Percentiles rank a stretch among this genome's conserved stretches.
phyloP scores from a whole-genome alignment of 768 basidiomycete species.

The Tubosaeta sp. region DNA sequence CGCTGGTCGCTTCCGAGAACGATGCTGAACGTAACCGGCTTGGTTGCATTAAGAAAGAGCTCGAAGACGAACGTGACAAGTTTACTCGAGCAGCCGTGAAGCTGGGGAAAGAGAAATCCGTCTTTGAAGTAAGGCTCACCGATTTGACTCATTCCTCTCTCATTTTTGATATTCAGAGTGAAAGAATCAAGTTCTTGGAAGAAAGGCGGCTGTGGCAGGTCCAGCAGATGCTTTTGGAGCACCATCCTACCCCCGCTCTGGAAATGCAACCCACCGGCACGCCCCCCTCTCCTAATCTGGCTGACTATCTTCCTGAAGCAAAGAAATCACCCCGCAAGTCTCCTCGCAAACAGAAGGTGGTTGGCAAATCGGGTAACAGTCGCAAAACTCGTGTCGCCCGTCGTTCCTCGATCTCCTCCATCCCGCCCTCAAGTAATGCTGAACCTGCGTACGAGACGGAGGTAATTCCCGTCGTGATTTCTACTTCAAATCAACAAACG shows the following conservation, averaged over 20 bases:
- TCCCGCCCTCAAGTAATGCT: constrained; percentile 31
- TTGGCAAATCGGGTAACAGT: constrained; percentile 42
- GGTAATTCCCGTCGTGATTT: constrained; percentile 34
- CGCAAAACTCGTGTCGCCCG: constrained; percentile 46
- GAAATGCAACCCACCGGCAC: constrained; percentile 22
- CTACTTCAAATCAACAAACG: constrained; percentile 26
- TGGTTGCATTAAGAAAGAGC: constrained; percentile 47
- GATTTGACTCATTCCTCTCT: background rate
- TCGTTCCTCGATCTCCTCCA: constrained; percentile 41
- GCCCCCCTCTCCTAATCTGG: constrained; percentile 19
- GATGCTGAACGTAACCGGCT: constrained; percentile 56
- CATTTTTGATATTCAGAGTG: constrained; percentile 42
- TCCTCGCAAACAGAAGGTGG: constrained; percentile 41
- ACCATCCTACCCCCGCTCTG: constrained; percentile 38
- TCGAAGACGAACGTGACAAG: constrained; percentile 61
- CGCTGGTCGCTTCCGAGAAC: constrained; percentile 47
- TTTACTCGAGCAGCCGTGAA: constrained; percentile 61
- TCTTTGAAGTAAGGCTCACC: constrained; percentile 52
- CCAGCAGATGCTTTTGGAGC: constrained; percentile 55
- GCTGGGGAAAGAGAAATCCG: constrained; percentile 60
- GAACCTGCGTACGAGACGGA: constrained; percentile 53
- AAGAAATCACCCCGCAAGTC: constrained; percentile 44
- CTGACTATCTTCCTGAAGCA: constrained; percentile 24
- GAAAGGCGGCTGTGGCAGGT: constrained; percentile 75
- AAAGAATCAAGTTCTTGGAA: constrained; percentile 56